Conservation (phyloP, 306 rosid species). For the Quercus suber region DNA sequence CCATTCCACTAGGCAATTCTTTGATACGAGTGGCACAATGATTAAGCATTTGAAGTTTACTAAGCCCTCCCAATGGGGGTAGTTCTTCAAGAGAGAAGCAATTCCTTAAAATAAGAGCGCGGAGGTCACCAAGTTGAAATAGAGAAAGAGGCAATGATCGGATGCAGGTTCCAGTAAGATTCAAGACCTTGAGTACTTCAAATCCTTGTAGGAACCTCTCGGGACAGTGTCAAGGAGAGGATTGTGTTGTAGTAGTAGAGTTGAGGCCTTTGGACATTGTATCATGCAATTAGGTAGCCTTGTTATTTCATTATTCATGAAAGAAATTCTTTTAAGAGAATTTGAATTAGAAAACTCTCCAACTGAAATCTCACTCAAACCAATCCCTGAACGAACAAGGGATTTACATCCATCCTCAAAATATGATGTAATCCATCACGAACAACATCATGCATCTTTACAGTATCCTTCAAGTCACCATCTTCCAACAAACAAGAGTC, state of each 20-base stretch:
- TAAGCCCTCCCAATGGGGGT: conserved; percentile 13
- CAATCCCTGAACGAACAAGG: not conserved
- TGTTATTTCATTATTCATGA: conserved; percentile 1
- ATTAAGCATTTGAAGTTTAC: conserved; percentile 11
- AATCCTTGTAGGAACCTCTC: not conserved
- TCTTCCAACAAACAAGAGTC: conserved; percentile 9
- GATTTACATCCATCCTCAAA: not conserved
- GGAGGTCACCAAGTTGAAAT: conserved; percentile 14
- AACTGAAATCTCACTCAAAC: not conserved
- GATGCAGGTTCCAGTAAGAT: conserved; percentile 9
- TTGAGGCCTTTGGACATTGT: not conserved
- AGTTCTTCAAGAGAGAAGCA: conserved; percentile 1
- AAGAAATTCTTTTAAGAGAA: conserved; percentile 6
- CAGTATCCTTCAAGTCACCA: not conserved
- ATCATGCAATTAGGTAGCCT: not conserved
- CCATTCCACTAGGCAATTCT: not conserved
- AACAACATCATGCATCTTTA: not conserved
- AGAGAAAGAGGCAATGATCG: conserved; percentile 16
- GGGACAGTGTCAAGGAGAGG: not conserved
- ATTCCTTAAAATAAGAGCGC: conserved; percentile 19
- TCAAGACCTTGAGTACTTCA: conserved; percentile 9
- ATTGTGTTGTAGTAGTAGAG: conserved; percentile 14
- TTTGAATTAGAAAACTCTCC: not conserved
- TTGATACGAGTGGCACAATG: not conserved
- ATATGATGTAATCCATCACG: not conserved